Evolutionary conservation across 2,329 filamentous ascomycete species (phyloP).

Genomic region (Thielaviopsis populi): DNA sequence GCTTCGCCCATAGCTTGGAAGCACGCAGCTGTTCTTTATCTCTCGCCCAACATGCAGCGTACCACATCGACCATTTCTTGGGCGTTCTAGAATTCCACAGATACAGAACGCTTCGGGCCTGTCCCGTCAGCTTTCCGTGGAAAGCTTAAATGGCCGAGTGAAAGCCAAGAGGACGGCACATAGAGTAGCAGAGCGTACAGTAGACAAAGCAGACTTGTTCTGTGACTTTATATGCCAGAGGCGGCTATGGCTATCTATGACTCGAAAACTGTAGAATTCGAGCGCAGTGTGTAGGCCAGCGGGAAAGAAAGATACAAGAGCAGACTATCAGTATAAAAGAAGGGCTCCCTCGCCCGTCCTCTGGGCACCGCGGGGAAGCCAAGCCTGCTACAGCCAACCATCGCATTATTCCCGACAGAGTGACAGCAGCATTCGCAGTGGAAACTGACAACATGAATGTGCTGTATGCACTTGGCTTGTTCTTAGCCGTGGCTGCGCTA

Average conservation of each 20-base stretch:
- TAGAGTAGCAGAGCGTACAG: background rate
- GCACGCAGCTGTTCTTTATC: background rate
- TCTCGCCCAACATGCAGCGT: background rate
- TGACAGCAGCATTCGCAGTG: background rate
- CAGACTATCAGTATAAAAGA: background rate
- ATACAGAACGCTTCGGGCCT: too few species aligned
- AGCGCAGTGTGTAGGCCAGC: background rate
- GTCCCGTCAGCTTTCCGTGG: background rate
- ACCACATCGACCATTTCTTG: too few species aligned
- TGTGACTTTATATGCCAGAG: background rate
- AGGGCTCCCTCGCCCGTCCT: background rate
- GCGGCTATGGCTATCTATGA: background rate
- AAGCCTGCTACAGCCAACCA: background rate
- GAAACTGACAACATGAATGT: background rate
- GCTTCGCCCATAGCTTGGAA: background rate
- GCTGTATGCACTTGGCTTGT: slow-evolving; percentile 4
- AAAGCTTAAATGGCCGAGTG: background rate
- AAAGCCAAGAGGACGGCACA: background rate
- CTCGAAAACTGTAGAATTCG: background rate
- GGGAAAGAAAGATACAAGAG: background rate
- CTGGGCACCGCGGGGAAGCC: background rate
- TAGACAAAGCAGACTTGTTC: background rate
- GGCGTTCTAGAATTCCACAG: background rate
- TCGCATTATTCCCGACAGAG: background rate
- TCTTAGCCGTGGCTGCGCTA: slow-evolving; percentile 3